Percentiles rank a stretch among this genome's conserved stretches.
Evolutionary conservation across 257 asterid species (phyloP).

Genomic region (Solanum microdontum): DNA sequence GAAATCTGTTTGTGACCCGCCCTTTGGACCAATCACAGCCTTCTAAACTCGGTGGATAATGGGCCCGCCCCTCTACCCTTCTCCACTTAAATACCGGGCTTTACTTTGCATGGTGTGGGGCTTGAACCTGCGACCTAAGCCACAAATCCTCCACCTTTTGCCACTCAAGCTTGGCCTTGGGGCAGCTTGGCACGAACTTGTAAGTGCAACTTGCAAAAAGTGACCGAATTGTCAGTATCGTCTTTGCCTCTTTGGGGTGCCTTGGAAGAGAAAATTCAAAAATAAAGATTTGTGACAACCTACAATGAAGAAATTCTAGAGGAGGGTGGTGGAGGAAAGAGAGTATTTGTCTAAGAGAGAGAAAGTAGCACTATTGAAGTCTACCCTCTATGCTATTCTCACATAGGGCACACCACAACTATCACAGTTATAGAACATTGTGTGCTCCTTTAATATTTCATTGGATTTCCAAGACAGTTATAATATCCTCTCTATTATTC

Average conservation of each 20-base stretch:
- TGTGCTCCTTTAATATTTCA: not conserved
- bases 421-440: not conserved
- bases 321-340: not conserved
- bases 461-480: not conserved
- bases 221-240: not conserved
- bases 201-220: not conserved
- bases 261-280: not conserved
- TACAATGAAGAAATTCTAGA: not conserved
- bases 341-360: not conserved
- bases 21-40: no score
- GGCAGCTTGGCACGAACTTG: not conserved
- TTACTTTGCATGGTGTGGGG: no score
- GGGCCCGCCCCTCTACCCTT: no score
- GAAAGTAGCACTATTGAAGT: not conserved
- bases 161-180: no score
- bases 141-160: no score
- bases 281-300: not conserved
- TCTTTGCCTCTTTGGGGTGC: not conserved
- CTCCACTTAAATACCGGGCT: no score
- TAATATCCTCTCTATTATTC: not conserved
- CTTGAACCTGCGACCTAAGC: no score
- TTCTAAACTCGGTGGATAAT: no score
- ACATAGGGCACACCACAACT: not conserved
- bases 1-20: no score
- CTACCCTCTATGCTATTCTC: not conserved